Evolutionary conservation across 179 eudicot species (phyloP).

Genomic region (Vitellaria paradoxa): DNA sequence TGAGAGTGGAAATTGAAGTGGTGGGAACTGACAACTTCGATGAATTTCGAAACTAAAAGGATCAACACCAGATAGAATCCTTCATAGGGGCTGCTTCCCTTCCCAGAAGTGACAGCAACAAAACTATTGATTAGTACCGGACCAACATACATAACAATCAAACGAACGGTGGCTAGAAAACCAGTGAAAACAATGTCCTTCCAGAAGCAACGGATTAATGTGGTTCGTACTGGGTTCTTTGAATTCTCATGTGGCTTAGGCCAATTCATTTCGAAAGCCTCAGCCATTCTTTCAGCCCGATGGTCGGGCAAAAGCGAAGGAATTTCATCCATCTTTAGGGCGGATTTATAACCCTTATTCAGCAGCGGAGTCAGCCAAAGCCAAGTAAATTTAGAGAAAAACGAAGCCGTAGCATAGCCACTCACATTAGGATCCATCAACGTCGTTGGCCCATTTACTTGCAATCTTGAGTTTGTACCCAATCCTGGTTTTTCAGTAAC

Average conservation of each 20-base stretch:
- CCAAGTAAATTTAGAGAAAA: slow-evolving; percentile 61
- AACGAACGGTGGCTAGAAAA: slow-evolving; percentile 49
- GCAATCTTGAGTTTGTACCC: slow-evolving; percentile 8
- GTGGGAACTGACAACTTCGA: slow-evolving; percentile 67
- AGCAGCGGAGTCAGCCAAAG: slow-evolving; percentile 74
- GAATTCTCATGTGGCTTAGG: slow-evolving; percentile 48
- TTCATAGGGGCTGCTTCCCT: slow-evolving; percentile 49
- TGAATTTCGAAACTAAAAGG: slow-evolving; percentile 51
- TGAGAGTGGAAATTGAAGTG: slow-evolving; percentile 71
- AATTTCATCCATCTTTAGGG: slow-evolving; percentile 56
- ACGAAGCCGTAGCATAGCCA: slow-evolving; percentile 69
- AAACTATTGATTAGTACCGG: slow-evolving; percentile 65
- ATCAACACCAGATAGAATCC: slow-evolving; percentile 62
- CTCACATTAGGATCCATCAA: slow-evolving; percentile 42
- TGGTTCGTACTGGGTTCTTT: slow-evolving; percentile 51
- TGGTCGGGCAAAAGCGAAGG: slow-evolving; percentile 66
- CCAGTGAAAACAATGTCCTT: slow-evolving; percentile 61
- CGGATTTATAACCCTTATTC: slow-evolving; percentile 56
- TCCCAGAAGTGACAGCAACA: slow-evolving; percentile 61
- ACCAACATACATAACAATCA: slow-evolving; percentile 74
- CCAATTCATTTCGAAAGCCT: slow-evolving; percentile 63
- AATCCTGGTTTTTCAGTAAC: slow-evolving; percentile 17
- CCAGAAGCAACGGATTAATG: slow-evolving; percentile 72
- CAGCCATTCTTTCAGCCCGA: slow-evolving; percentile 62
- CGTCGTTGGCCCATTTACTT: slow-evolving; percentile 13